Percentiles rank a stretch among this genome's conserved stretches.
Evolutionary conservation across 2,329 filamentous ascomycete species (phyloP).

Genomic region (Byssothecium circinans): DNA sequence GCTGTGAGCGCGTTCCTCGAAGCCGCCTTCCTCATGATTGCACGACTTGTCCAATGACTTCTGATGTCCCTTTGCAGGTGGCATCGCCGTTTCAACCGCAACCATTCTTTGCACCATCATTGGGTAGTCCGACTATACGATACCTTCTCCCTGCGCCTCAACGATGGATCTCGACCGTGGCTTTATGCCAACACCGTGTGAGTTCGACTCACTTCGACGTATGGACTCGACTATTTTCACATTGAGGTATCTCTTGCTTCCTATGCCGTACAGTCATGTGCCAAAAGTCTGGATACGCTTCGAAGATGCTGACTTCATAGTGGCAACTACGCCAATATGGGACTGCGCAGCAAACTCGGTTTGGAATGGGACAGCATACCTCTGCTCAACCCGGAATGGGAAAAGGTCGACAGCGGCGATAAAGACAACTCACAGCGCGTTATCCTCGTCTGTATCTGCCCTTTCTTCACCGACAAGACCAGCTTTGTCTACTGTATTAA

Average conservation of each 20-base stretch:
- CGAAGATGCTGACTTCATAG: slow-evolving; percentile 2
- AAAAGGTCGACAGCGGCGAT: neutral
- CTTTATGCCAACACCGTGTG: neutral
- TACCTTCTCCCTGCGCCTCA: neutral
- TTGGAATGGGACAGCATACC: slow-evolving; percentile 7
- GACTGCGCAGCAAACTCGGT: slow-evolving; percentile 8
- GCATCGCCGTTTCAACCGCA: neutral
- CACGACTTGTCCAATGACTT: too few species aligned
- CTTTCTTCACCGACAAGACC: slow-evolving; percentile 19
- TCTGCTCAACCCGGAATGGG: slow-evolving; percentile 2
- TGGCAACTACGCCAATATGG: neutral
- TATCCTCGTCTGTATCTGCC: slow-evolving; percentile 19
- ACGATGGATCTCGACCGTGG: neutral
- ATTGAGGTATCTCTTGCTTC: slow-evolving; percentile 15
- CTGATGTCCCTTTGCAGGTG: too few species aligned
- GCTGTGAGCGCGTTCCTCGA: too few species aligned
- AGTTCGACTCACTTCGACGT: neutral
- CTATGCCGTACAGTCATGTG: too few species aligned
- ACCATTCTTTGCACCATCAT: neutral
- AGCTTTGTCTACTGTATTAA: slow-evolving; percentile 24
- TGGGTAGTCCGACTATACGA: neutral
- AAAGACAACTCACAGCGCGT: slow-evolving; percentile 1
- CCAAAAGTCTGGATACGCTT: too few species aligned
- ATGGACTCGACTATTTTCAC: neutral
- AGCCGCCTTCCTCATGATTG: too few species aligned